Percentiles rank a stretch among this genome's conserved stretches.
phyloP scores from a whole-genome alignment of 2,329 filamentous ascomycete genomes.

The Colletotrichum endophyticum region DNA sequence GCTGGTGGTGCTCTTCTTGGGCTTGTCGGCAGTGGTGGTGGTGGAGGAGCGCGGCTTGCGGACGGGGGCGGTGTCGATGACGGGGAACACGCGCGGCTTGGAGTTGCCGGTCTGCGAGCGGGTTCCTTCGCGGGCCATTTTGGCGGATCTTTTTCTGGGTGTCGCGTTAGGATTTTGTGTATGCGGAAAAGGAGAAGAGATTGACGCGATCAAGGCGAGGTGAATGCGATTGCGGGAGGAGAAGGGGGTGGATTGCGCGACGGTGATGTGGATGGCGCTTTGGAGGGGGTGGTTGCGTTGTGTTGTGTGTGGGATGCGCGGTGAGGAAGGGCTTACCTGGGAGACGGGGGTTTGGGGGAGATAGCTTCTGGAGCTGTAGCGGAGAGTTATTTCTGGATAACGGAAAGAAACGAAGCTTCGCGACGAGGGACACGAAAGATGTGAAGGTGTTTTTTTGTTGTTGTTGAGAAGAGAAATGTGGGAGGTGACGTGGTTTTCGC shows the following conservation, averaged over 20 bases:
- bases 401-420: not conserved
- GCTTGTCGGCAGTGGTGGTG: slow-evolving; percentile 3
- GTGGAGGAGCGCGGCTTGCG: slow-evolving; percentile 41
- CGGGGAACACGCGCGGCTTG: slow-evolving; percentile 55
- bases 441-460: not conserved
- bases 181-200: not conserved
- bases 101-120: slow-evolving; percentile 58
- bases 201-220: not conserved
- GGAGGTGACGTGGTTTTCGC: not conserved
- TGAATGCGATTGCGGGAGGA: not conserved
- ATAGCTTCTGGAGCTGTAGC: not conserved
- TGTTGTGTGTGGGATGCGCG: not conserved
- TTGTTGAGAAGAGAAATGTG: not conserved
- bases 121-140: slow-evolving; percentile 56
- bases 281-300: not conserved
- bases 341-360: not conserved
- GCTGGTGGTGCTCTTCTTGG: not conserved
- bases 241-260: not conserved
- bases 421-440: not conserved
- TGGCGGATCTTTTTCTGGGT: not conserved
- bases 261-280: not conserved
- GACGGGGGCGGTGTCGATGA: slow-evolving; percentile 51
- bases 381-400: not conserved
- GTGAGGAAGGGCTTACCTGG: not conserved
- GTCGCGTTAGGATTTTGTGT: not conserved